Evolutionary conservation across 495 filamentous ascomycete genomes (phyloP), one percentile per base, ranked within the genome.

Genomic region (Hypoxylon trugodes): DNA sequence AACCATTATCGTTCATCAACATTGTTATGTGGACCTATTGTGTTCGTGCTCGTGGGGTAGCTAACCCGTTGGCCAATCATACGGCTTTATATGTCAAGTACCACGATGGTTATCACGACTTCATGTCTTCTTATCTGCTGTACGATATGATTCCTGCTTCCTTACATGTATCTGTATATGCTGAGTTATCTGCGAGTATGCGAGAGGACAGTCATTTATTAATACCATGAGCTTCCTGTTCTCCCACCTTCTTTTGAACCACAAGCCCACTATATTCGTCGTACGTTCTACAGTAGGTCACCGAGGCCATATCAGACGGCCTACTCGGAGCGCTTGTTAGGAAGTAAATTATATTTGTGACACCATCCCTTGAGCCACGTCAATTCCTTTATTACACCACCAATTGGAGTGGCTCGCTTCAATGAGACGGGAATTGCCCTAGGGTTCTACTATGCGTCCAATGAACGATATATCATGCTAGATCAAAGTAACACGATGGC

Each of bases 71-170:
- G 13, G 28, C 13, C 28, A n/a, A n/a, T 15, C 5, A 3, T 30
- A 30, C 28, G 28, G 4, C 10, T 30, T 30, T 30, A n/a, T 13
- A 15, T 9, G 19, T n/a, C 13, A 30, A 32, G 10, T 26, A 47
- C 25, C 28, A 18, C 25, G 32, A 47, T 26, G 43, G n/a, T 35
- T 33, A 48, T 48, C 28, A 33, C 26, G 45, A 35, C 45, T 48
- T 48, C 45, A 48, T 21, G 28, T 33, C 26, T 19, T 48, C 16
- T 10, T 33, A 18, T 1, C 6, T 47, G 12, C 4, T 48, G 6
- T 16, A 21, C 10, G 19, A 10, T 28, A 48, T 26, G 13, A 18
- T 47, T 30, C 22, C 13, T 12, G 16, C 45, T 19, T 7, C 25
- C 2, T 8, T 8, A 4, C 18, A 48, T 35, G 22, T 33, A 21